Evolutionary conservation across 306 rosid genomes (phyloP).

Genomic region (Trichosanthes truncata): DNA sequence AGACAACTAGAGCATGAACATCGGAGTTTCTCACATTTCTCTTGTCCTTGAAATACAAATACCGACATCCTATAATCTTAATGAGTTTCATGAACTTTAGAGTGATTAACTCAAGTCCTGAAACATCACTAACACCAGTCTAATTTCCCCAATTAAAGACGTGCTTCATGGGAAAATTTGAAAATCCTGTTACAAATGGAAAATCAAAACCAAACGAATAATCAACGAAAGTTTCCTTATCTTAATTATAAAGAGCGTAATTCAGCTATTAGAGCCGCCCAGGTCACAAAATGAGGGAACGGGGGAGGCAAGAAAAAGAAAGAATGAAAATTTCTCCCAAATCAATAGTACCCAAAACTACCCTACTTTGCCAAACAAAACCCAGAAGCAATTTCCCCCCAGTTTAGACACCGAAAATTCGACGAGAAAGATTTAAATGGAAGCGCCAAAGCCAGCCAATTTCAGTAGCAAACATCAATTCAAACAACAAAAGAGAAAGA

Average conservation of each 20-base stretch:
- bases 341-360: not conserved
- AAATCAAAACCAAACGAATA: not conserved
- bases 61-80: not conserved
- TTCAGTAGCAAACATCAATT: not conserved
- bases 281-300: not conserved
- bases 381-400: not conserved
- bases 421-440: not conserved
- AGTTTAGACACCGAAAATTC: not conserved
- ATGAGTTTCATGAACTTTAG: not conserved
- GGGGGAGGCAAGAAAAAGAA: not conserved
- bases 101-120: not conserved
- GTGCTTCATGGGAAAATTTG: not conserved
- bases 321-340: not conserved
- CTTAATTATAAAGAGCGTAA: not conserved
- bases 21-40: not conserved
- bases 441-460: not conserved
- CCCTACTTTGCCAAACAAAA: not conserved
- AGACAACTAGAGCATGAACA: not conserved
- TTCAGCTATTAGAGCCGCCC: not conserved
- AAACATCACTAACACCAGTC: not conserved
- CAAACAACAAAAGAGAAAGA: not conserved
- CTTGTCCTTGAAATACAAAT: not conserved
- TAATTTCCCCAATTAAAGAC: not conserved
- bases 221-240: not conserved
- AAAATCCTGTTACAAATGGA: not conserved